Conservation (phyloP, 1,284 basidiomycete species). For the Malassezia slooffiae region DNA sequence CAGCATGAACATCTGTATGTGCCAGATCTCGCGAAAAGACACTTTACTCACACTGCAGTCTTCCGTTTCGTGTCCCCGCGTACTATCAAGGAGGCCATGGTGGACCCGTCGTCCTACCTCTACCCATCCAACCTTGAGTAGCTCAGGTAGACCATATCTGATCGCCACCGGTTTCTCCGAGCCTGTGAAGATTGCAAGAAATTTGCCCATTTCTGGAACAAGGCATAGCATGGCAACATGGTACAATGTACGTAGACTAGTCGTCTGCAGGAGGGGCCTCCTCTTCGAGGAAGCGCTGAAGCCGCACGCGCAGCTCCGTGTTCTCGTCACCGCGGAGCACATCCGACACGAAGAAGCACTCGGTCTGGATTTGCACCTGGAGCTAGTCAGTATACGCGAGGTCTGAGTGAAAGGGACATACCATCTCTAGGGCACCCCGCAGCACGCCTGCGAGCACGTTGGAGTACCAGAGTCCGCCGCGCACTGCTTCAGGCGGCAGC, state of each 20-base stretch:
- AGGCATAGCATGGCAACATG: no score
- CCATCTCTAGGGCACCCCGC: constrained; percentile 91
- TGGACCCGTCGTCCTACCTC: constrained; percentile 30
- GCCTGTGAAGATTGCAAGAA: no score
- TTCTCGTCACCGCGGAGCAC: constrained; percentile 80
- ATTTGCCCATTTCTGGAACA: no score
- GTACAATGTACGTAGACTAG: no score
- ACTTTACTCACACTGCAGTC: no score
- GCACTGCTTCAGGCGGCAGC: constrained; percentile 70
- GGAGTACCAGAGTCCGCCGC: constrained; percentile 76
- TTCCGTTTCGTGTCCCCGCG: constrained; percentile 56
- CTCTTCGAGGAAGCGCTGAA: constrained; percentile 87
- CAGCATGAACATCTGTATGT: constrained; percentile 68
- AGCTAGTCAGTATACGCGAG: neutral
- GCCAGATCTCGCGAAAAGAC: no score
- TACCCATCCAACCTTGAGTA: constrained; percentile 42
- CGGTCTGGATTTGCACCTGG: constrained; percentile 92
- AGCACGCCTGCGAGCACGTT: constrained; percentile 91
- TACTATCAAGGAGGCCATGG: constrained; percentile 81
- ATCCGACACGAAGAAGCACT: constrained; percentile 79
- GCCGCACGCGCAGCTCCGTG: constrained; percentile 81
- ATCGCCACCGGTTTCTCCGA: neutral
- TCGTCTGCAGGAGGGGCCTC: constrained; percentile 53
- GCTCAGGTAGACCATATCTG: neutral
- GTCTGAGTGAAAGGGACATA: constrained; percentile 48